These are phyloP conservation scores for Bruguiera hainesii DNA, from an alignment of 441 rosid genomes.

Conservation along the genomic window DNA sequence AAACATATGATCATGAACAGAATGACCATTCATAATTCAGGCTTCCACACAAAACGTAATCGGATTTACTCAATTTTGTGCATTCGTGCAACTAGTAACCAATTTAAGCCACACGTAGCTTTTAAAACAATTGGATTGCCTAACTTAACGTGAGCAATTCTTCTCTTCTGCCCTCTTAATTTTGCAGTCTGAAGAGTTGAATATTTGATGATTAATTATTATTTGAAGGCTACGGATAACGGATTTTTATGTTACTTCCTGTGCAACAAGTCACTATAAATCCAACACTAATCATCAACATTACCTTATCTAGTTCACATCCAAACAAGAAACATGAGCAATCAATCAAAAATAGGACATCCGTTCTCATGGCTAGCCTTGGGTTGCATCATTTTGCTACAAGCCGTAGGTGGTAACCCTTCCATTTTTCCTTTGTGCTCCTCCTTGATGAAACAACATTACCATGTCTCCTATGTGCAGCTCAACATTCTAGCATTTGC, in stretches of 20 bases:
- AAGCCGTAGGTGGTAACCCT: slow-evolving; percentile 21
- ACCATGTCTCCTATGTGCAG: slow-evolving; percentile 26
- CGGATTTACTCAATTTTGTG: too few species aligned
- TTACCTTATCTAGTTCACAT: slow-evolving; percentile 12
- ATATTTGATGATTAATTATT: neutral
- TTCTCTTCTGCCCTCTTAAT: neutral
- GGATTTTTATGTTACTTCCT: neutral
- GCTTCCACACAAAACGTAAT: too few species aligned
- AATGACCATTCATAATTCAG: too few species aligned
- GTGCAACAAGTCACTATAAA: slow-evolving; percentile 11
- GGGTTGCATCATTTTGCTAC: slow-evolving; percentile 25
- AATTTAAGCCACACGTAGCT: too few species aligned
- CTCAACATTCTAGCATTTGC: slow-evolving; percentile 30
- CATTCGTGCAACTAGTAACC: too few species aligned
- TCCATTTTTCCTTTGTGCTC: slow-evolving; percentile 16
- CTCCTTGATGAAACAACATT: slow-evolving; percentile 11
- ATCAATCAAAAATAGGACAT: slow-evolving; percentile 3
- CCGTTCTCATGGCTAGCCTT: slow-evolving; percentile 24
- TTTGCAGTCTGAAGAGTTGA: neutral
- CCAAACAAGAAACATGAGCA: slow-evolving; percentile 18
- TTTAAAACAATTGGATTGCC: too few species aligned
- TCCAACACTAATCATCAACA: neutral
- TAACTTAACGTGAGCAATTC: neutral
- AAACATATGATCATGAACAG: too few species aligned
- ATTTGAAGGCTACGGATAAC: slow-evolving; percentile 18